These are phyloP conservation scores for Huntiella savannae DNA, from an alignment of 2,329 filamentous ascomycete genomes.

Conservation along the genomic window DNA sequence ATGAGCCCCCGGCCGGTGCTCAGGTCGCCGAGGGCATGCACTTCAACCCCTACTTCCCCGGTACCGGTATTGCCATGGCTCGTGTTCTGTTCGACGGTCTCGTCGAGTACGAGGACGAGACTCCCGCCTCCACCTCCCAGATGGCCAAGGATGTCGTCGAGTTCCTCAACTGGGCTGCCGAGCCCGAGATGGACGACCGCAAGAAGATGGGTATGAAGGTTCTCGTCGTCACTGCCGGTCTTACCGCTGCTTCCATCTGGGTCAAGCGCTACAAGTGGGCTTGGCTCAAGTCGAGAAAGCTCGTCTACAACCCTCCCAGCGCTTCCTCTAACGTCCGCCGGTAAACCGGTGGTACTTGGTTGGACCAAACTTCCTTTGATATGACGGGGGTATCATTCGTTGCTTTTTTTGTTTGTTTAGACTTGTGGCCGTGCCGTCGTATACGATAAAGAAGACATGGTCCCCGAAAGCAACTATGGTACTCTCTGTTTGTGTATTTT, in stretches of 20 bases:
- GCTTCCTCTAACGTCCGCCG: conserved; percentile 28
- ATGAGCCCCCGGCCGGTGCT: conserved; percentile 82
- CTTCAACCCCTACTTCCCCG: conserved; percentile 99
- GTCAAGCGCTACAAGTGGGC: conserved; percentile 99
- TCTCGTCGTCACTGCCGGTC: conserved; percentile 54
- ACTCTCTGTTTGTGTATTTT: neutral
- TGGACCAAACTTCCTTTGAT: neutral
- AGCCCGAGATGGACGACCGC: conserved; percentile 97
- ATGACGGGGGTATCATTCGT: neutral
- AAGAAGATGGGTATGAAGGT: conserved; percentile 99
- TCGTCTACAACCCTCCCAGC: conserved; percentile 66
- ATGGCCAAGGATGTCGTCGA: conserved; percentile 99
- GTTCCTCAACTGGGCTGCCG: conserved; percentile 97
- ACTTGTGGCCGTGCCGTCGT: no score
- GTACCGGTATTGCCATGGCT: conserved; percentile 96
- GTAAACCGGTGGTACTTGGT: conserved; percentile 18
- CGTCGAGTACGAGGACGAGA: conserved; percentile 95
- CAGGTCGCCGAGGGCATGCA: conserved; percentile 76
- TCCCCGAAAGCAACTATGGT: no score
- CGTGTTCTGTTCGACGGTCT: conserved; percentile 95
- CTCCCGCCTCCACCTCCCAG: conserved; percentile 84
- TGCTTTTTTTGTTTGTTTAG: neutral
- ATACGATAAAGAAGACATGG: no score
- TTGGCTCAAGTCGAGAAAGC: conserved; percentile 85
- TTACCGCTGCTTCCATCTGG: conserved; percentile 84